phyloP scores from a whole-genome alignment of 75 land plant species.

The Cryptomeria japonica region DNA sequence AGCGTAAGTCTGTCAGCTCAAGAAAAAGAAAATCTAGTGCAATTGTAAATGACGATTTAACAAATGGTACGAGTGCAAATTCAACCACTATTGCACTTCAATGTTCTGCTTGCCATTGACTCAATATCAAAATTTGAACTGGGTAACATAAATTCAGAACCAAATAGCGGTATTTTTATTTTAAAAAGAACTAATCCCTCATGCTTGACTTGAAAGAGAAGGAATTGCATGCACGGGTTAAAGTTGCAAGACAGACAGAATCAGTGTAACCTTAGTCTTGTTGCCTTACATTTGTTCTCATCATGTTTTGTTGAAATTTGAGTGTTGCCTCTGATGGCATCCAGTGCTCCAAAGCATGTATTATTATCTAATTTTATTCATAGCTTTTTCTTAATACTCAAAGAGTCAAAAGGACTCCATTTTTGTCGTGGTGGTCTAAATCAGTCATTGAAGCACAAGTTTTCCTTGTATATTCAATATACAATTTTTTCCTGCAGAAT shows the following conservation, averaged over 20 bases:
- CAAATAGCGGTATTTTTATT: neutral
- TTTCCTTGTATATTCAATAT: neutral
- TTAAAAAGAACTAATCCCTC: neutral
- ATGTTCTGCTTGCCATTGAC: neutral
- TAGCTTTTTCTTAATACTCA: neutral
- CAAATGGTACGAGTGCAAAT: neutral
- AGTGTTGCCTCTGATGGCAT: neutral
- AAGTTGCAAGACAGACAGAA: neutral
- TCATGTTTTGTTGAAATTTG: neutral
- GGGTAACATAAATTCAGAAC: neutral
- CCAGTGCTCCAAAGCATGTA: neutral
- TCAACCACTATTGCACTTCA: slow-evolving; percentile 1
- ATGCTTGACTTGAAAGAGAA: neutral
- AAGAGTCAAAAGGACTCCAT: neutral
- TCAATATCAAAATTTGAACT: neutral
- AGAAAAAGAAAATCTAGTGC: slow-evolving; percentile 3
- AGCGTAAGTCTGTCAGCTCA: slow-evolving; percentile 31
- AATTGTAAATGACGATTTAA: neutral
- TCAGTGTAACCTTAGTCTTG: neutral
- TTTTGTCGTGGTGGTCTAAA: neutral
- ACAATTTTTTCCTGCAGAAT: neutral
- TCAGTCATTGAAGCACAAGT: too few relatives aligned
- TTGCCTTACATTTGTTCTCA: neutral
- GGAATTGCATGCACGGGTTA: neutral
- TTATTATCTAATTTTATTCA: neutral